A percentile compares a stretch with the other conserved stretches of the same genome.
Evolutionary conservation across 2,329 filamentous ascomycete genomes (phyloP).

Genomic region (Fusarium pseudoanthophilum): DNA sequence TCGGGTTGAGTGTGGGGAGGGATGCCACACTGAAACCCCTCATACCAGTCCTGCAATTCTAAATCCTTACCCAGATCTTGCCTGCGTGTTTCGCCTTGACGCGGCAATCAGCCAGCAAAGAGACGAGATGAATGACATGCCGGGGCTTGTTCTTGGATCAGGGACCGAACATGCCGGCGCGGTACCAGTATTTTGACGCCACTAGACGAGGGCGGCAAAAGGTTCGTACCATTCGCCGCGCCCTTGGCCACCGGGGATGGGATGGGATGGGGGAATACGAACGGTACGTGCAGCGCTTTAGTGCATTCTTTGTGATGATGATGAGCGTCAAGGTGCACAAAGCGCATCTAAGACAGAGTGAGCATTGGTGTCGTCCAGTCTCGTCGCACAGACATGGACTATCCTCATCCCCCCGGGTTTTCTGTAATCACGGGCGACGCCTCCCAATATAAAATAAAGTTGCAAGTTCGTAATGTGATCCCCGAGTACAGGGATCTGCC

Average conservation of each 20-base stretch:
- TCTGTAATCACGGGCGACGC: constrained; percentile 16
- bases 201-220: background rate
- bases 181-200: constrained; percentile 25
- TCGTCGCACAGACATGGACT: constrained; percentile 19
- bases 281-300: background rate
- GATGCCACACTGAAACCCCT: constrained; percentile 36
- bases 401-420: constrained; percentile 5
- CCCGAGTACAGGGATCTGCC: constrained; percentile 15
- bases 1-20: constrained; percentile 23
- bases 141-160: background rate
- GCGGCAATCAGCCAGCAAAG: constrained; percentile 13
- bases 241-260: background rate
- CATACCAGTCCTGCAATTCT: constrained; percentile 26
- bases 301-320: background rate
- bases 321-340: constrained; percentile 3
- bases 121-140: constrained; percentile 40
- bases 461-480: constrained; percentile 24
- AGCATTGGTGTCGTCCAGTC: background rate
- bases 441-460: constrained; percentile 33
- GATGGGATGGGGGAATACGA: background rate
- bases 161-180: background rate
- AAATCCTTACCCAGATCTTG: constrained; percentile 15
- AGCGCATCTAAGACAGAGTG: constrained; percentile 2
- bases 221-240: background rate
- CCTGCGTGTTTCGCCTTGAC: constrained; percentile 21